Percentiles rank a stretch among this genome's conserved stretches.
These are phyloP conservation scores for Aspergillus wentii DNA, from an alignment of 495 filamentous ascomycete species.

Conservation along the genomic window DNA sequence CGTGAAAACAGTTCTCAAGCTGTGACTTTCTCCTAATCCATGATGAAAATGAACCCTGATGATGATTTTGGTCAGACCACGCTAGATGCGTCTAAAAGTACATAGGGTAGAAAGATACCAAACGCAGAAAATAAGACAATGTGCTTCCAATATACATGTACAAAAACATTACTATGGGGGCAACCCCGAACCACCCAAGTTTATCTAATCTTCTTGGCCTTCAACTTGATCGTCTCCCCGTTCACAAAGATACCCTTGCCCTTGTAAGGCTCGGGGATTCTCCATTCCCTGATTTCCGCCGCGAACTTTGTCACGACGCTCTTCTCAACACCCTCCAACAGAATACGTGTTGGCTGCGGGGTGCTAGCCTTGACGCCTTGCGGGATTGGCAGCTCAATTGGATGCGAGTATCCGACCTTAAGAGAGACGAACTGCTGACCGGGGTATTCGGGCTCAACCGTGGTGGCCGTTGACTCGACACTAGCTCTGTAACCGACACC, in stretches of 20 bases:
- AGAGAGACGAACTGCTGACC: constrained; percentile 84
- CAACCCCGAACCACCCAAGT: constrained; percentile 3
- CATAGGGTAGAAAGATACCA: constrained; percentile 24
- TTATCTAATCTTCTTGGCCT: constrained; percentile 98
- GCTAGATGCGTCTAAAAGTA: constrained; percentile 38
- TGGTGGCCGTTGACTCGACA: constrained; percentile 71
- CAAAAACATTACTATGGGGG: constrained; percentile 22
- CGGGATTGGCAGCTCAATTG: constrained; percentile 82
- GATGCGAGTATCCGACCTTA: constrained; percentile 95
- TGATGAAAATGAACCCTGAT: constrained; percentile 8
- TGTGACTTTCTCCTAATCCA: constrained; percentile 25
- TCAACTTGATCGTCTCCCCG: constrained; percentile 93
- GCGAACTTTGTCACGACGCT: constrained; percentile 85
- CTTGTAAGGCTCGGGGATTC: constrained; percentile 95
- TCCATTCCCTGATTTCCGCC: constrained; percentile 81
- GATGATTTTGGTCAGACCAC: constrained; percentile 19
- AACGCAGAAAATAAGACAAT: constrained; percentile 15
- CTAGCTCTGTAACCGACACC: constrained; percentile 93
- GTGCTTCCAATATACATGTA: constrained; percentile 39
- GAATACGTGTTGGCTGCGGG: constrained; percentile 88
- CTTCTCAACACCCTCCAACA: constrained; percentile 84
- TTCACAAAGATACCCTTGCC: constrained; percentile 98
- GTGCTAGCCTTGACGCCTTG: constrained; percentile 79
- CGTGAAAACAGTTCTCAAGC: constrained; percentile 72
- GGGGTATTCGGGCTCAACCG: constrained; percentile 58